A percentile compares a stretch with the other conserved stretches of the same genome.
Conservation (phyloP, 139 green algal genomes). For the Picochlorum sp. region DNA sequence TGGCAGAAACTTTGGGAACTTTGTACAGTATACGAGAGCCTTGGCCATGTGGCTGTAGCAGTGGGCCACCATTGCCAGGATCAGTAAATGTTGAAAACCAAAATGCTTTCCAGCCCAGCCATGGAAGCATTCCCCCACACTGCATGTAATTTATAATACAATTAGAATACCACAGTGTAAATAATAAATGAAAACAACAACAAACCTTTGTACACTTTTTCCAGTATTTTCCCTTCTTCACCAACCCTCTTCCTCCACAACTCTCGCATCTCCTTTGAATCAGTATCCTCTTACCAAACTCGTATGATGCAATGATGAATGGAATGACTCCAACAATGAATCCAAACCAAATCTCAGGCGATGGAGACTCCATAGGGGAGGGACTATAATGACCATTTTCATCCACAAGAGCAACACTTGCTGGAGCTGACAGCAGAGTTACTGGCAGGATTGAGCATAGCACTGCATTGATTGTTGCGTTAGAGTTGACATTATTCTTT, state of each 20-base stretch:
- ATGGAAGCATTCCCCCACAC: constrained; percentile 82
- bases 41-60: constrained; percentile 34
- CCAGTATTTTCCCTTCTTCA: constrained; percentile 31
- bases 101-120: constrained; percentile 70
- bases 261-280: constrained; percentile 68
- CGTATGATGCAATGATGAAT: constrained; percentile 65
- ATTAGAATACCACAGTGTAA: neutral
- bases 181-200: neutral
- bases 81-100: constrained; percentile 48
- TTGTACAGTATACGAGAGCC: constrained; percentile 12
- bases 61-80: constrained; percentile 71
- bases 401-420: neutral
- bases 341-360: constrained; percentile 60
- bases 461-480: no score
- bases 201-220: constrained; percentile 16
- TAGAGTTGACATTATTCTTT: no score
- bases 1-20: neutral
- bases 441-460: no score
- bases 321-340: constrained; percentile 52
- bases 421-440: constrained; percentile 3
- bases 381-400: constrained; percentile 13
- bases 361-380: constrained; percentile 25
- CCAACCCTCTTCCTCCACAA: constrained; percentile 60
- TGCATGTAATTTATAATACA: constrained; percentile 59
- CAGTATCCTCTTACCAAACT: constrained; percentile 80